Base-by-base conservation (phyloP, 768 basidiomycete genomes). In the Rhodosporidiobolus odoratus region DNA sequence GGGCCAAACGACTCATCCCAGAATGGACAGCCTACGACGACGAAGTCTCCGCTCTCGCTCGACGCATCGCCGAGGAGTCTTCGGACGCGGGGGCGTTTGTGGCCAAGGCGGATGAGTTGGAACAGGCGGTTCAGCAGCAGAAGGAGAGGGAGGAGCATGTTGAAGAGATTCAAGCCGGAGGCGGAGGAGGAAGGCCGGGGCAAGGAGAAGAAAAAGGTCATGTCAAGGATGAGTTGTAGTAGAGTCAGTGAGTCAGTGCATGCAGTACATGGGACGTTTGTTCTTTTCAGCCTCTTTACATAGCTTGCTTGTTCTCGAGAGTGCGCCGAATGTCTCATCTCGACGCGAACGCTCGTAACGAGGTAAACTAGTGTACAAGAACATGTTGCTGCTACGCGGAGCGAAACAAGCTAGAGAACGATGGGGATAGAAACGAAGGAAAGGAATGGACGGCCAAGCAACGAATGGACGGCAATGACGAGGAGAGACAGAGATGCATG, bases 21-120 rank as follows among this genome's bases (percentile, higher is more conserved):
- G 96, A 98, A 78, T 99, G 96, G 96, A 92, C 95, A 72, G 85
- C 86, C 58, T 98, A 97, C 77, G 95, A 99, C 79, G 77, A 82
- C 9, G 93, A 99, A 80, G 93, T 98, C 61, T 88, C 94, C 3
- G 83, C 81, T 35, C 91, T 99, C 71, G 88, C 90, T 0, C 84
- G 85, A 34, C 83, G 85, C 62, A 82, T 95, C 54, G 87, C 89
- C 4, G 83, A 86, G 32, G 38, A 90, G 43, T 89, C 89, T 25
- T 81, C 81, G 35, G 83, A 70, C 43, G 62, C 66, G 10, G 61
- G 66, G 34, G 74, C 68, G 13, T 75, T 76, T 48, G 62, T 45
- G 17, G 35, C 63, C n/a, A 62, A 62, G 37, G 75, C 77, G 40
- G 74, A 70, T 52, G 69, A 74, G 53, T 45, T 75, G 4, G 73